These are phyloP conservation scores for Ogataea henricii DNA, from an alignment of 805 yeast genomes.

Conservation along the genomic window DNA sequence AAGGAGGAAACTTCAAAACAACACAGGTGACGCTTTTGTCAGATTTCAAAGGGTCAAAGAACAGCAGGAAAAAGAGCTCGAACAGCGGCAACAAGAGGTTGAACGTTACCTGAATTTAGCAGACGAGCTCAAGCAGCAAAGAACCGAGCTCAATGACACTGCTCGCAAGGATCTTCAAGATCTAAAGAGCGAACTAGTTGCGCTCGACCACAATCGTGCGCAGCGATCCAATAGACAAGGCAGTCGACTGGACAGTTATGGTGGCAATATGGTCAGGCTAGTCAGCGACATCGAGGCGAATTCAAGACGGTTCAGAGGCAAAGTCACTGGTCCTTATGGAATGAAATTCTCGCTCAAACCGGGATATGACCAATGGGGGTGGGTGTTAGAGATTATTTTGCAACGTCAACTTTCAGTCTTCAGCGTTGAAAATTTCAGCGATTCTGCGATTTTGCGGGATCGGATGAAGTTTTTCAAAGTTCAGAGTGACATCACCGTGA, in stretches of 20 bases:
- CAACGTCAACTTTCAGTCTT: conserved; percentile 57
- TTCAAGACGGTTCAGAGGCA: conserved; percentile 40
- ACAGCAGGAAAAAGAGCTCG: conserved; percentile 19
- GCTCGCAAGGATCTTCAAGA: conserved; percentile 13
- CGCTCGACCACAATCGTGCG: conserved; percentile 16
- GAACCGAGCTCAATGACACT: conserved; percentile 14
- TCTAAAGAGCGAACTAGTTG: conserved; percentile 25
- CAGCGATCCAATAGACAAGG: conserved; percentile 37
- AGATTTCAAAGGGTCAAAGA: conserved; percentile 25
- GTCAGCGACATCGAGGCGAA: conserved; percentile 43
- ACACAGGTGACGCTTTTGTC: conserved; percentile 47
- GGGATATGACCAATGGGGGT: conserved; percentile 57
- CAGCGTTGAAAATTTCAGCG: conserved; percentile 65
- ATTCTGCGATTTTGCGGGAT: conserved; percentile 46
- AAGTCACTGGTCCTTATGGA: conserved; percentile 86
- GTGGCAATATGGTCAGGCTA: conserved; percentile 43
- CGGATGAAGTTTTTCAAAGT: conserved; percentile 37
- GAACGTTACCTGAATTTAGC: conserved; percentile 10
- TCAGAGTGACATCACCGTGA: conserved; percentile 45
- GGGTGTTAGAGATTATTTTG: conserved; percentile 58
- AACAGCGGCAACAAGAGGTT: conserved; percentile 17
- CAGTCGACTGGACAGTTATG: conserved; percentile 48
- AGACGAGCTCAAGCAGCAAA: conserved; percentile 17
- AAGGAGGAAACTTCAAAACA: conserved; percentile 40
- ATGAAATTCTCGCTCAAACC: conserved; percentile 54